Conservation (phyloP, 148 eudicot species). For the Simmondsia chinensis region DNA sequence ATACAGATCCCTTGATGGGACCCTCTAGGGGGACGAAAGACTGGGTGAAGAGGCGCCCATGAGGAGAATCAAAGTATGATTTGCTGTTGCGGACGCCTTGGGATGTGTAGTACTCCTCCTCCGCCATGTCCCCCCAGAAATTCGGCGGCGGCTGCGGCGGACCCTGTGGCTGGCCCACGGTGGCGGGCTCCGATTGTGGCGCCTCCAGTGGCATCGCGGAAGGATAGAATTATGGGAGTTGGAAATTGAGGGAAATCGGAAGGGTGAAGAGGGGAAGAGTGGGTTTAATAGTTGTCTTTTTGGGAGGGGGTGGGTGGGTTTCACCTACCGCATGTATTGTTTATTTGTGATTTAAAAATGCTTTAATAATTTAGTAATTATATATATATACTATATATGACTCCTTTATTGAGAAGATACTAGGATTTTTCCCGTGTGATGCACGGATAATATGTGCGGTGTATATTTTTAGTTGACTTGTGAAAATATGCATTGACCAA, state of each 20-base stretch:
- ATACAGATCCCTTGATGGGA: constrained; percentile 39
- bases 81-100: constrained; percentile 47
- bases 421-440: too few species aligned
- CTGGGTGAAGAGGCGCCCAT: constrained; percentile 53
- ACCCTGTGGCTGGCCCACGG: constrained; percentile 5
- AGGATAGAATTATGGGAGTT: not conserved
- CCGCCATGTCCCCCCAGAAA: constrained; percentile 64
- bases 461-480: too few species aligned
- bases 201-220: not conserved
- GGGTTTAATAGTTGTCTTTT: not conserved
- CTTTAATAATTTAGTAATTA: too few species aligned
- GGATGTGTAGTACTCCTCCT: constrained; percentile 53
- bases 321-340: constrained; percentile 7
- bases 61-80: constrained; percentile 46
- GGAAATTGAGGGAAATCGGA: not conserved
- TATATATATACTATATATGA: too few species aligned
- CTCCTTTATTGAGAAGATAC: too few species aligned
- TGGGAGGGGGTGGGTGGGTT: not conserved
- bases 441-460: too few species aligned
- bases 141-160: constrained; percentile 19
- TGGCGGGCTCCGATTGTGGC: too few species aligned
- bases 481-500: too few species aligned
- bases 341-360: too few species aligned
- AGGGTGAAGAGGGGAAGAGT: not conserved
- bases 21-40: constrained; percentile 30